These are phyloP conservation scores for Trametes cingulata DNA, from an alignment of 768 basidiomycete species.

Conservation along the genomic window DNA sequence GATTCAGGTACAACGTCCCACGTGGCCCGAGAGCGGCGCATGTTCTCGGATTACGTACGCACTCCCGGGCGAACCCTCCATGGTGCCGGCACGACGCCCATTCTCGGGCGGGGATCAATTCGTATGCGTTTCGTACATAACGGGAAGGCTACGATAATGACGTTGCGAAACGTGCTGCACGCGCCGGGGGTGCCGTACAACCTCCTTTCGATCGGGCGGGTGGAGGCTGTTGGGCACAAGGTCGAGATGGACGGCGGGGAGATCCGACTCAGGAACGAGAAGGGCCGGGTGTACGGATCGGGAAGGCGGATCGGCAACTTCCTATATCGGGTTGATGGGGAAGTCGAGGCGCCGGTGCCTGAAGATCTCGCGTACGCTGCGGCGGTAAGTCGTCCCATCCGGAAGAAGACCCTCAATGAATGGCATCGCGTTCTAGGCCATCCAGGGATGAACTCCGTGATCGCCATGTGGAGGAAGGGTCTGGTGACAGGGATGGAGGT, in stretches of 20 bases:
- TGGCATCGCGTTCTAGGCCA: slow-evolving; percentile 27
- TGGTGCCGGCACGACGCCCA: slow-evolving; percentile 17
- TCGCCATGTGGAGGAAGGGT: slow-evolving; percentile 2
- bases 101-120: slow-evolving; percentile 19
- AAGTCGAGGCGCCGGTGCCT: background rate
- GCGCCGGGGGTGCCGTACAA: too few species aligned
- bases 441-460: slow-evolving; percentile 5
- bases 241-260: slow-evolving; percentile 1
- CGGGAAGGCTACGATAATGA: too few species aligned
- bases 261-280: background rate
- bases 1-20: slow-evolving; percentile 19
- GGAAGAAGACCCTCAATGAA: background rate
- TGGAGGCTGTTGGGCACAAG: slow-evolving; percentile 9
- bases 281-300: background rate
- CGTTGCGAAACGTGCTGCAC: too few species aligned
- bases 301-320: slow-evolving; percentile 2
- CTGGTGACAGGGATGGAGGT: slow-evolving; percentile 22
- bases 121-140: background rate
- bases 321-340: slow-evolving; percentile 5
- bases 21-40: slow-evolving; percentile 9
- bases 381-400: background rate
- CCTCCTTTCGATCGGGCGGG: slow-evolving; percentile 14
- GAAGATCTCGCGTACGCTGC: background rate
- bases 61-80: slow-evolving; percentile 7
- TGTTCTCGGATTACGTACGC: slow-evolving; percentile 13